phyloP scores from a whole-genome alignment of 768 basidiomycete species.

The Tylopilus plumbeoviolaceoides region DNA sequence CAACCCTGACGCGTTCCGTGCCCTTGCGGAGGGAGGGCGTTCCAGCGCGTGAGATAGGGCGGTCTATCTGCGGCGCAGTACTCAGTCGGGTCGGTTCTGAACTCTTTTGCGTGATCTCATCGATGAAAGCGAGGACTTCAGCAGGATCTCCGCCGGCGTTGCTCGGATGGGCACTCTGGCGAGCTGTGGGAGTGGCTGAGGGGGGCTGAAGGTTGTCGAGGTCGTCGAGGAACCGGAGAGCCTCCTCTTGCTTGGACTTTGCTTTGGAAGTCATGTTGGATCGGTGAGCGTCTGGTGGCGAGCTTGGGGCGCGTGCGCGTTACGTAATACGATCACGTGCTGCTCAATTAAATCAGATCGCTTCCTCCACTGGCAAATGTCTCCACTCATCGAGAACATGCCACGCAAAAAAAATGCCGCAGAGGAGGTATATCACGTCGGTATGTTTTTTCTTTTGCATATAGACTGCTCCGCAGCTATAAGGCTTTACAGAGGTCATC shows the following conservation, averaged over 20 bases:
- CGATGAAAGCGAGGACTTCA: conserved; percentile 88
- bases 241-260: conserved; percentile 84
- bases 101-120: conserved; percentile 92
- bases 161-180: conserved; percentile 22
- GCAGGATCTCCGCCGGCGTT: conserved; percentile 61
- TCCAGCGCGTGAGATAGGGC: conserved; percentile 59
- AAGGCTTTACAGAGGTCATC: conserved; percentile 49
- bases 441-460: conserved; percentile 27
- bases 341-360: neutral
- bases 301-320: conserved; percentile 1
- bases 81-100: conserved; percentile 67
- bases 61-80: conserved; percentile 49
- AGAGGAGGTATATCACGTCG: conserved; percentile 45
- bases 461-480: neutral
- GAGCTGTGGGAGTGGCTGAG: conserved; percentile 24
- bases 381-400: too few relatives aligned
- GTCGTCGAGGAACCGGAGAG: conserved; percentile 89
- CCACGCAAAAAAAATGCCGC: conserved; percentile 22
- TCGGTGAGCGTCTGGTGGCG: neutral
- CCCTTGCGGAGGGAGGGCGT: conserved; percentile 72
- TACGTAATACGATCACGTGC: conserved; percentile 14
- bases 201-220: conserved; percentile 74
- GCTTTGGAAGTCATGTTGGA: conserved; percentile 40
- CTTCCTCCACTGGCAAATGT: too few relatives aligned
- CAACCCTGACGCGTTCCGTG: conserved; percentile 71